Conservation (phyloP, 2,329 filamentous ascomycete species). For the Aspergillus ruber region DNA sequence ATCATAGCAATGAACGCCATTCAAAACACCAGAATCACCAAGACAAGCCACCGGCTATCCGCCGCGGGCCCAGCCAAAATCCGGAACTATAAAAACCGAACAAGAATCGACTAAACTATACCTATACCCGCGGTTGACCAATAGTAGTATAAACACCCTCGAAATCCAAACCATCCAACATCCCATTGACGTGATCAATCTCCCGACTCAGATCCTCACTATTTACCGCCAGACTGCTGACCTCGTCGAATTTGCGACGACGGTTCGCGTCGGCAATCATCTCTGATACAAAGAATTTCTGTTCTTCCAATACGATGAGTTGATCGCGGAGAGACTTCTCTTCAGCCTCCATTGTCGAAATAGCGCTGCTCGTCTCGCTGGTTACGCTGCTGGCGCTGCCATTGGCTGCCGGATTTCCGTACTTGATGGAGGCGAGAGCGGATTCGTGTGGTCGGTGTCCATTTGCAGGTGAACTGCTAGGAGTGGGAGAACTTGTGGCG, state of each 20-base stretch:
- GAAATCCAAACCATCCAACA: conserved; percentile 62
- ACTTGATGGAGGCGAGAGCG: conserved; percentile 55
- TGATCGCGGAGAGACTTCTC: conserved; percentile 75
- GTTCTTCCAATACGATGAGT: conserved; percentile 81
- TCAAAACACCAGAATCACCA: too few species aligned
- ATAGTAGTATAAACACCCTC: conserved; percentile 41
- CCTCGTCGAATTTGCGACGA: conserved; percentile 77
- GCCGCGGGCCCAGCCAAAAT: not conserved
- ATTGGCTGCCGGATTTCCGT: conserved; percentile 45
- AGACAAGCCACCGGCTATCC: not conserved
- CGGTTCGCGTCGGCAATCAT: conserved; percentile 76
- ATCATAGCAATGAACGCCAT: too few species aligned
- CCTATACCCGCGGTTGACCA: conserved; percentile 9
- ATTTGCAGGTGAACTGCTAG: conserved; percentile 17
- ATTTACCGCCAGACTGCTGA: conserved; percentile 70
- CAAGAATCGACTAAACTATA: conserved; percentile 8
- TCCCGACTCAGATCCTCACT: conserved; percentile 74
- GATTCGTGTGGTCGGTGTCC: conserved; percentile 28
- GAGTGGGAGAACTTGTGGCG: conserved; percentile 17
- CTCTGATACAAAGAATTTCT: conserved; percentile 78
- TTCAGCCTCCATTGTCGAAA: conserved; percentile 68
- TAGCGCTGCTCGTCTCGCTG: conserved; percentile 49
- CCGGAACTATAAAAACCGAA: conserved; percentile 1
- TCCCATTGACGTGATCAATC: conserved; percentile 61
- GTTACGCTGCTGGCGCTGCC: conserved; percentile 47